These are phyloP conservation scores for Brasilioporus rufonigricans DNA, from an alignment of 768 basidiomycete species.

Conservation along the genomic window DNA sequence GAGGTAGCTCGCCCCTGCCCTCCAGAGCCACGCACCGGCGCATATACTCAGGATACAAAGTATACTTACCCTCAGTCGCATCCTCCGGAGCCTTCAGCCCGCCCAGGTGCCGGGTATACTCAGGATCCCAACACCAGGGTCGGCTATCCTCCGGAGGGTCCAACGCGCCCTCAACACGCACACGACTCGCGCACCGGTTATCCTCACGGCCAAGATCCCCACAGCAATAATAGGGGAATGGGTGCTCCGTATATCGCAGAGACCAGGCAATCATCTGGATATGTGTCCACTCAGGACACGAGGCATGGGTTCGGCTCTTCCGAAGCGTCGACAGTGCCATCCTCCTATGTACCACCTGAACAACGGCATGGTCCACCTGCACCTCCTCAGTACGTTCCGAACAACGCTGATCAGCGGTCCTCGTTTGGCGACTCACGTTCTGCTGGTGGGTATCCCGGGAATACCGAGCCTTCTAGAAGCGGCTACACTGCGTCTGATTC, in stretches of 20 bases:
- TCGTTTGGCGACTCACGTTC: slow-evolving; percentile 25
- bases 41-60: slow-evolving; percentile 26
- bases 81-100: slow-evolving; percentile 14
- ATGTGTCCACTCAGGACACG: slow-evolving; percentile 19
- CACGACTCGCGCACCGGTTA: slow-evolving; percentile 22
- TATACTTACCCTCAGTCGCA: slow-evolving; percentile 22
- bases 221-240: slow-evolving; percentile 8
- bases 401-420: slow-evolving; percentile 15
- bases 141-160: slow-evolving; percentile 13
- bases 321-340: slow-evolving; percentile 9
- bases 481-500: slow-evolving; percentile 18
- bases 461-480: slow-evolving; percentile 10
- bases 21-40: slow-evolving; percentile 17
- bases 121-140: slow-evolving; percentile 18
- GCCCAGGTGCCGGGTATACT: slow-evolving; percentile 10
- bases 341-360: slow-evolving; percentile 19
- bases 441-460: slow-evolving; percentile 13
- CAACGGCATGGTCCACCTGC: slow-evolving; percentile 18
- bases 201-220: slow-evolving; percentile 18
- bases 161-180: slow-evolving; percentile 11
- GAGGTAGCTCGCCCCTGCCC: slow-evolving; percentile 19
- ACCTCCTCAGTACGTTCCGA: slow-evolving; percentile 15
- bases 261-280: slow-evolving; percentile 20
- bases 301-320: slow-evolving; percentile 20
- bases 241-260: slow-evolving; percentile 13